Evolutionary conservation across 2,329 filamentous ascomycete genomes (phyloP), one percentile per base, ranked within the genome.

Genomic region (Esteya vermicola): DNA sequence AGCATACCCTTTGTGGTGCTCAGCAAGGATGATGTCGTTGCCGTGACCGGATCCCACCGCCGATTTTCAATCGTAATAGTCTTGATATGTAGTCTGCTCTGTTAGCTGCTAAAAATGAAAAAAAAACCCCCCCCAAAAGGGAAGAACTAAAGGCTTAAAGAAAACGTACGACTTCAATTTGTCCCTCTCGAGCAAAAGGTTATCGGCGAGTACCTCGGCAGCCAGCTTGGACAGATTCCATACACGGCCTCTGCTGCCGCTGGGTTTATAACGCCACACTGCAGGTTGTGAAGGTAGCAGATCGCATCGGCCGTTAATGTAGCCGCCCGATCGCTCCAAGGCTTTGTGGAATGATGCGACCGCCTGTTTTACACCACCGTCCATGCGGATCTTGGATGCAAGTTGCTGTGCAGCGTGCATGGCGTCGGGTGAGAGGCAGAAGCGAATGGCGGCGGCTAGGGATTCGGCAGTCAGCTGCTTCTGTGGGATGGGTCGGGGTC

Each of bases 31-130:
- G 76, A 74, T 1, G 85, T 78, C 16, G 76, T 81, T 19, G 84
- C 85, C n/a, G 80, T 78, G 22, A 93, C 73, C 0, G 85, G 85
- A 48, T 91, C 85, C 51, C 74, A 77, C 0, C 85, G 85, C 32
- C 16, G 8, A 14, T 20, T 21, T 26, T 37, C 25, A 19, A 37
- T 19, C 7, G 16, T 20, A 13, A 30, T 27, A 14, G 35, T 13
- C 35, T 28, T 28, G 6, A 25, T 25, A 9, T 10, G 16, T 4
- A 32, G 30, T 32, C 30, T 32, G 30, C 30, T 19, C 12, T 18
- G 30, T 32, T 16, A 32, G 9, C 30, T 31, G 14, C 6, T 6
- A 31, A 31, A 6, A 31, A 19, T 7, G 4, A 8, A 6, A 32
- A 32, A 19, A 6, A 10, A 32, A n/a, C n/a, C n/a, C n/a, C n/a